phyloP scores from a whole-genome alignment of 495 filamentous ascomycete genomes.

The Chaetomium cochliodes region DNA sequence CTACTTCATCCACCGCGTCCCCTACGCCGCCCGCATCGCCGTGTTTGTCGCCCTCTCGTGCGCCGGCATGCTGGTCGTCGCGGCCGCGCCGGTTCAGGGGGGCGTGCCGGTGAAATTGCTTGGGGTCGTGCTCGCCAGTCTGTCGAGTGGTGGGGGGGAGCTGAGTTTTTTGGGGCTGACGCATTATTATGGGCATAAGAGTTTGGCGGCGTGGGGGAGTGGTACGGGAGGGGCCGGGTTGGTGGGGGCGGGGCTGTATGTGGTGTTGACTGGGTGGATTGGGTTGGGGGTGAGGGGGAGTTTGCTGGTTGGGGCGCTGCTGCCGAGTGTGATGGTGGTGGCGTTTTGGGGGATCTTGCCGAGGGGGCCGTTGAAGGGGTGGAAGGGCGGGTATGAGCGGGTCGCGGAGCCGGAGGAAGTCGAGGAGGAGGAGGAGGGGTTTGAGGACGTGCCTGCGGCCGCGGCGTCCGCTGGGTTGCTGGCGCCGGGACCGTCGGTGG shows the following conservation, averaged over 20 bases:
- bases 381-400: conserved; percentile 42
- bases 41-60: conserved; percentile 69
- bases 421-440: conserved; percentile 41
- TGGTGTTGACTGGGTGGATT: conserved; percentile 74
- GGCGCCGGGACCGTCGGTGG: conserved; percentile 32
- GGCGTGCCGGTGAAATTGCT: conserved; percentile 68
- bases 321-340: conserved; percentile 79
- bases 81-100: conserved; percentile 66
- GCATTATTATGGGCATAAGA: conserved; percentile 89
- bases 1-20: conserved; percentile 85
- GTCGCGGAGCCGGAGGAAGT: conserved; percentile 37
- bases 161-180: conserved; percentile 86
- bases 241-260: conserved; percentile 82
- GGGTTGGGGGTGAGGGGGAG: conserved; percentile 68
- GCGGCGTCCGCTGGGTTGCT: conserved; percentile 42
- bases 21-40: conserved; percentile 73
- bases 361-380: conserved; percentile 50
- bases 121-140: conserved; percentile 80
- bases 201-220: conserved; percentile 87
- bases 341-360: conserved; percentile 84
- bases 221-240: conserved; percentile 90
- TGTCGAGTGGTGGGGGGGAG: conserved; percentile 83
- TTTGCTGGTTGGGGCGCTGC: conserved; percentile 69
- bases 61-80: conserved; percentile 84
- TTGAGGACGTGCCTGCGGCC: conserved; percentile 34